A percentile compares a stretch with the other conserved stretches of the same genome.
These are phyloP conservation scores for Solanum tarapatanum DNA, from an alignment of 257 asterid genomes.

Conservation along the genomic window DNA sequence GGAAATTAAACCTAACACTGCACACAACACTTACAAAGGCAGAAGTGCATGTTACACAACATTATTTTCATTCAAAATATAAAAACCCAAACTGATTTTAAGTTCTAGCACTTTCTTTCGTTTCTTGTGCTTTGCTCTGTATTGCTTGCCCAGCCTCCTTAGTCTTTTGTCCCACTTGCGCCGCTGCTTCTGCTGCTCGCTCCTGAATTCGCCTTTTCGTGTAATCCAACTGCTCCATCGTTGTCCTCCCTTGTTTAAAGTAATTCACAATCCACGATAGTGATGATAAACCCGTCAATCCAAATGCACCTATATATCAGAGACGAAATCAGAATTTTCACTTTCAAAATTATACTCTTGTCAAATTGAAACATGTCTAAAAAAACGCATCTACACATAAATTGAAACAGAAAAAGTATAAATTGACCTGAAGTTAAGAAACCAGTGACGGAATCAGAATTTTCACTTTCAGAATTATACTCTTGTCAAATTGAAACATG, in stretches of 20 bases:
- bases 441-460: background rate
- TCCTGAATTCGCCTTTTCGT: conserved; percentile 7
- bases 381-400: too few relatives aligned
- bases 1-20: background rate
- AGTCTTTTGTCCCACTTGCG: background rate
- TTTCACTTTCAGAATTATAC: too few relatives aligned
- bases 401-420: background rate
- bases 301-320: background rate
- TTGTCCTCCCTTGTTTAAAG: background rate
- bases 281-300: conserved; percentile 8
- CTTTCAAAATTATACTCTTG: too few relatives aligned
- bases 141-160: background rate
- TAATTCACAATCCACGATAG: conserved; percentile 6
- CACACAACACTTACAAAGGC: background rate
- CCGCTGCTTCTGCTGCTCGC: background rate
- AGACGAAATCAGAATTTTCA: background rate
- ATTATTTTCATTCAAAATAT: background rate
- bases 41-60: background rate
- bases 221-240: background rate
- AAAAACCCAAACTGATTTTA: background rate
- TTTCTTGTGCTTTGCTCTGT: conserved; percentile 3
- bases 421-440: conserved; percentile 1
- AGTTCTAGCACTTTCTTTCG: background rate
- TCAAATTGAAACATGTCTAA: too few relatives aligned
- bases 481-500: too few relatives aligned